Evolutionary conservation across 805 yeast genomes (phyloP).

Genomic region (Yamadazyma takamatsuzukensis): DNA sequence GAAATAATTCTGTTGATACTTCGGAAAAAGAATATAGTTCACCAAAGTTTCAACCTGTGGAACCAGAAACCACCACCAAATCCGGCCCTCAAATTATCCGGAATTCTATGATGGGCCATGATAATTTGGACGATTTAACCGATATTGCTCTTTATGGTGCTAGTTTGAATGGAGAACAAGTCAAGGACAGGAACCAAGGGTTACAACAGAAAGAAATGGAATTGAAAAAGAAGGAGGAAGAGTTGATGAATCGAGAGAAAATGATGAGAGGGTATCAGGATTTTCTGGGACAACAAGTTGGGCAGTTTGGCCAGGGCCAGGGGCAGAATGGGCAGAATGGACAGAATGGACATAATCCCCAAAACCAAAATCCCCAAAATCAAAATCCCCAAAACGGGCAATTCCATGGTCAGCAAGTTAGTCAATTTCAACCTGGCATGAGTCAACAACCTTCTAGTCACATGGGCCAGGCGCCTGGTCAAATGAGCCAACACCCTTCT

Average conservation of each 20-base stretch:
- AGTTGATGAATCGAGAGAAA: conserved; percentile 15
- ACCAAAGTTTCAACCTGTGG: too few relatives aligned
- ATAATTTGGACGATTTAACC: conserved; percentile 32
- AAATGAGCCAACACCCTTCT: not conserved
- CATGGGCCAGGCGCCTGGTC: not conserved
- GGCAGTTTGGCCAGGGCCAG: conserved; percentile 27
- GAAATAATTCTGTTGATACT: too few relatives aligned
- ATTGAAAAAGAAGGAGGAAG: conserved; percentile 24
- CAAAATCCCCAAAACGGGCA: conserved; percentile 4
- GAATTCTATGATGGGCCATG: conserved; percentile 17
- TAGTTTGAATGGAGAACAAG: conserved; percentile 24
- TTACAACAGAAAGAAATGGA: conserved; percentile 21
- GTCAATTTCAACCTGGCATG: conserved; percentile 1
- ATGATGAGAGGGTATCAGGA: not conserved
- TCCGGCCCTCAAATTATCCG: too few relatives aligned
- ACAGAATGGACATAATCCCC: too few relatives aligned
- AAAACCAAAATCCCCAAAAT: too few relatives aligned
- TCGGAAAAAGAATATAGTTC: too few relatives aligned
- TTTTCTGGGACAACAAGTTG: conserved; percentile 21
- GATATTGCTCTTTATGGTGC: conserved; percentile 38
- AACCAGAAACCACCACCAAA: too few relatives aligned
- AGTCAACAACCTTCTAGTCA: not conserved
- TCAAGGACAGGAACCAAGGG: conserved; percentile 11
- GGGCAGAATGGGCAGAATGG: too few relatives aligned
- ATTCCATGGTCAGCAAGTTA: conserved; percentile 9